Evolutionary conservation across 331 rosid species (phyloP).

Genomic region (Prunus yedoensis): DNA sequence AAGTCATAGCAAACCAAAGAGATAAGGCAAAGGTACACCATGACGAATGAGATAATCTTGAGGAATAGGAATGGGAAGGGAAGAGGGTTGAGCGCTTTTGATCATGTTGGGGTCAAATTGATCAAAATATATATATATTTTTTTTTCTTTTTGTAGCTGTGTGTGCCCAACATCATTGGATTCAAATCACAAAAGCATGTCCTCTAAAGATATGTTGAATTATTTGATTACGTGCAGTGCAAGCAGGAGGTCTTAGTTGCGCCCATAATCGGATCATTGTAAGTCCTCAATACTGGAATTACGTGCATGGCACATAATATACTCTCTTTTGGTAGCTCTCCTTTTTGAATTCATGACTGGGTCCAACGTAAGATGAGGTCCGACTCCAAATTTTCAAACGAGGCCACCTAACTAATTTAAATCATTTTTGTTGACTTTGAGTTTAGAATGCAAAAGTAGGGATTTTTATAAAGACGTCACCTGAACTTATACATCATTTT

Average conservation of each 20-base stretch:
- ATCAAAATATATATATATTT: too few species aligned
- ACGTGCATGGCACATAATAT: background rate
- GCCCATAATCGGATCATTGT: conserved; percentile 1
- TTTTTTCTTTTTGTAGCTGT: too few species aligned
- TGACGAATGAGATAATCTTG: background rate
- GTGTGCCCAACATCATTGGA: background rate
- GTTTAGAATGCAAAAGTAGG: too few species aligned
- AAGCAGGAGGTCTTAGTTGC: background rate
- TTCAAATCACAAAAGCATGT: background rate
- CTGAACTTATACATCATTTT: too few species aligned
- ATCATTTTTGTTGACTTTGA: too few species aligned
- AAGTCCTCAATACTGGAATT: background rate
- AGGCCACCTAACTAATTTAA: too few species aligned
- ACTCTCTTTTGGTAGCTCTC: background rate
- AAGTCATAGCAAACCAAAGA: conserved; percentile 17
- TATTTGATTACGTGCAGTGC: conserved; percentile 8
- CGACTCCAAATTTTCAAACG: too few species aligned
- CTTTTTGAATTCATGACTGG: too few species aligned
- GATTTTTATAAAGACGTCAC: too few species aligned
- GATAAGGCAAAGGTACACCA: background rate
- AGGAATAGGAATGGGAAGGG: background rate
- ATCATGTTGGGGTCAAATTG: conserved; percentile 12
- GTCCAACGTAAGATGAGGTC: too few species aligned
- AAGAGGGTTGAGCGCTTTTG: background rate
- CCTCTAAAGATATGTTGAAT: background rate